Evolutionary conservation across 2,329 filamentous ascomycete species (phyloP), one percentile per base, ranked within the genome.

Genomic region (Trichophyton rubrum): DNA sequence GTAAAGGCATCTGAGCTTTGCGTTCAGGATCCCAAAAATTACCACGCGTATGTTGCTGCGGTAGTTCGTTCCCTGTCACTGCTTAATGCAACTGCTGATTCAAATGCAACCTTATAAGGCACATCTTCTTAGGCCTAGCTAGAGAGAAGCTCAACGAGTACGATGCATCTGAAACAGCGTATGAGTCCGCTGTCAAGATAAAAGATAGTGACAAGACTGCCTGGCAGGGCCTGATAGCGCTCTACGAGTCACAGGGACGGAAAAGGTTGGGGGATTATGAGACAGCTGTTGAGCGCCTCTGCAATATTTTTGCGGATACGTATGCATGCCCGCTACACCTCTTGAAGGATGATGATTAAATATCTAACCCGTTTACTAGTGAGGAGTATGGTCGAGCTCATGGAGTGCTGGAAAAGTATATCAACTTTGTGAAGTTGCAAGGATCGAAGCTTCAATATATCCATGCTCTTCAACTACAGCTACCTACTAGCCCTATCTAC

Each of bases 41-140:
- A 95, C 73, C 89, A 92, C 72, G 90, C 85, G 82, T 89, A 77
- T 63, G 84, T 71, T 33, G 13, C 43, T 55, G 45, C 13, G 20
- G 45, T 38, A 38, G 33, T 13, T 38, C 11, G 3, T 20, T 13
- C 35, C 24, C 51, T 11, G 13, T n/a, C 30, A 7, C 13, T 15
- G 6, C 3, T 15, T 2, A n/a, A 33, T 20, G 15, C 30, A 35
- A 55, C 38, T 60, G 35, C 63, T 66, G 60, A 66, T 38, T 17
- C 3, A 20, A 13, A 20, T 41, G 7, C 51, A 17, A 20, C 15
- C 17, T 62, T 27, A 15, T 11, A 51, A 89, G 87, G 27, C 83
- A 89, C 65, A 81, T 97, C n/a, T 95, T 96, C 70, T 78, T 95
- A 17, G 93, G 89, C 1, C 89, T 95, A 71, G 88, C 89, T 1